Conservation (phyloP, 1,284 basidiomycete species). For the Vanrija sp. region DNA sequence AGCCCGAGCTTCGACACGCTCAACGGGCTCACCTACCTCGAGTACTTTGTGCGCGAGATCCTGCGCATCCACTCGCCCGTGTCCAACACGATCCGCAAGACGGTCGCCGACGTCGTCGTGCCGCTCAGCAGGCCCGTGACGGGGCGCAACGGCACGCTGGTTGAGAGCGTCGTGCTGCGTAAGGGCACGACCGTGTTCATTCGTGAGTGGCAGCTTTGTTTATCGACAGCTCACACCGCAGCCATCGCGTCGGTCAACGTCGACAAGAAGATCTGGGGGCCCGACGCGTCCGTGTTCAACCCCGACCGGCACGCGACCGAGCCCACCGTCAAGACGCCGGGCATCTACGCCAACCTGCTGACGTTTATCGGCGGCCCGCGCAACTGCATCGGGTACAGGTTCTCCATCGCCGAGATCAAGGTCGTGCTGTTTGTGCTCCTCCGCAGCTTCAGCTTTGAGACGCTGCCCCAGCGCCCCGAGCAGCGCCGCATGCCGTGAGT, state of each 20-base stretch:
- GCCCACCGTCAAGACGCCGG: slow-evolving; percentile 51
- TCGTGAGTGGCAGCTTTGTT: slow-evolving; percentile 2
- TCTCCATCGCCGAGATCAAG: slow-evolving; percentile 62
- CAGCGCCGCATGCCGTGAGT: too few relatives aligned
- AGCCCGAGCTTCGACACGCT: slow-evolving; percentile 34
- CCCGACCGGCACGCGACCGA: slow-evolving; percentile 22
- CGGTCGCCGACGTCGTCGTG: slow-evolving; percentile 57
- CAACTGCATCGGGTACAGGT: slow-evolving; percentile 59
- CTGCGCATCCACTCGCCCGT: slow-evolving; percentile 62
- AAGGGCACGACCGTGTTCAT: slow-evolving; percentile 23
- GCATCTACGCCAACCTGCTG: slow-evolving; percentile 60
- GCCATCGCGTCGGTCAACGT: slow-evolving; percentile 59
- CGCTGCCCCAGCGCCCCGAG: slow-evolving; percentile 26
- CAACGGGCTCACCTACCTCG: slow-evolving; percentile 53
- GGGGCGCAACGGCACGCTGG: slow-evolving; percentile 35
- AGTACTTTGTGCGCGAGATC: slow-evolving; percentile 61
- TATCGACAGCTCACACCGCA: neutral
- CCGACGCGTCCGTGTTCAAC: slow-evolving; percentile 62
- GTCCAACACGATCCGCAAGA: slow-evolving; percentile 59
- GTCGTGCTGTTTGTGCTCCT: slow-evolving; percentile 56
- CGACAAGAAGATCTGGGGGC: slow-evolving; percentile 61
- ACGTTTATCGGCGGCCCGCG: slow-evolving; percentile 65
- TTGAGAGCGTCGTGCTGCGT: slow-evolving; percentile 23
- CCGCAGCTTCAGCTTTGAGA: slow-evolving; percentile 55
- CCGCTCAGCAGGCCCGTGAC: slow-evolving; percentile 53